Evolutionary conservation across 768 basidiomycete genomes (phyloP).

Genomic region (Cystofilobasidium capitatum): DNA sequence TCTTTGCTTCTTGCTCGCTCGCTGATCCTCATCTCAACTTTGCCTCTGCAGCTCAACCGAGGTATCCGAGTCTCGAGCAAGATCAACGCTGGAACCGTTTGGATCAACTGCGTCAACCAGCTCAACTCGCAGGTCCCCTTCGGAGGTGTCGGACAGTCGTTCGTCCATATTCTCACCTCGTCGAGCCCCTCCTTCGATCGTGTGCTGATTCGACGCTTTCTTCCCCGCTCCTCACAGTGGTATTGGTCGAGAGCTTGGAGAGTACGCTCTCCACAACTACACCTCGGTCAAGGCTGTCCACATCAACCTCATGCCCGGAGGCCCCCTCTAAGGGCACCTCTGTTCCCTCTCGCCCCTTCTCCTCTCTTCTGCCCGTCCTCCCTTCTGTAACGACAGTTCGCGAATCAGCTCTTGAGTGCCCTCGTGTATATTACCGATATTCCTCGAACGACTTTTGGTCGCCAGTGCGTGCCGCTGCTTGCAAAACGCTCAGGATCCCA

Average conservation of each 20-base stretch:
- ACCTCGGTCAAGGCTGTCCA: slow-evolving; percentile 27
- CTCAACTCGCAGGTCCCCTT: slow-evolving; percentile 79
- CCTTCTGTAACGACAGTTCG: too few relatives aligned
- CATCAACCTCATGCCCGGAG: slow-evolving; percentile 23
- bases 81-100: slow-evolving; percentile 63
- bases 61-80: slow-evolving; percentile 63
- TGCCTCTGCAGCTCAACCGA: slow-evolving; percentile 46
- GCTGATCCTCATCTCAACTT: background rate
- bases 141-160: slow-evolving; percentile 52
- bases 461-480: too few relatives aligned
- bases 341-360: background rate
- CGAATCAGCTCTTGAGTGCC: too few relatives aligned
- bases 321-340: background rate
- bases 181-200: background rate
- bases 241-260: slow-evolving; percentile 44
- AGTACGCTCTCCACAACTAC: slow-evolving; percentile 31
- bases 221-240: slow-evolving; percentile 48
- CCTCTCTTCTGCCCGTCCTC: background rate
- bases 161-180: background rate
- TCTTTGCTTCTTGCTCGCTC: background rate
- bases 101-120: slow-evolving; percentile 53
- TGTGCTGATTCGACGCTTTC: too few relatives aligned
- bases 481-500: too few relatives aligned
- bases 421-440: too few relatives aligned
- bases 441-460: too few relatives aligned